Evolutionary conservation across 1,284 basidiomycete species (phyloP), one percentile per base, ranked within the genome.

Genomic region (Ustilago xerochloae): DNA sequence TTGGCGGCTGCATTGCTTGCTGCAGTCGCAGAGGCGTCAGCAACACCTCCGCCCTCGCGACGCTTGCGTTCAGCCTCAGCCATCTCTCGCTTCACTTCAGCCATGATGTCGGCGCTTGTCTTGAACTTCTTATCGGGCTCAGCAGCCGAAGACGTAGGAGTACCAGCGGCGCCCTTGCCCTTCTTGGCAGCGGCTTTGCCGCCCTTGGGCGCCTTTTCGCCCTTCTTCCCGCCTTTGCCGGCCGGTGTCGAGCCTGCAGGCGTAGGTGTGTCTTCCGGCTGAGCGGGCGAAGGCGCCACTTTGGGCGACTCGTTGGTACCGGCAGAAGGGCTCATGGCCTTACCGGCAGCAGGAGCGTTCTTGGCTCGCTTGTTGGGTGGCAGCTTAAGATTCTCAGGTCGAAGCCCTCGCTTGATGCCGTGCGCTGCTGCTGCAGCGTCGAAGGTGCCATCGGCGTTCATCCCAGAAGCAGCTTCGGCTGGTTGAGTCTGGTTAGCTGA

Each of bases 101-200:
- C 79, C 77, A 82, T 78, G 57, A 82, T 82, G 46, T 80, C 78
- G 35, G 76, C 76, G 43, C 77, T 77, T 33, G 78, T 78, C 65
- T 78, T 78, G 64, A 68, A 66, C 65, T 70, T 78, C 63, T 57
- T 67, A 51, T 67, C 69, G 16, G 75, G 62, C 46, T 63, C 64
- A 20, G 74, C 62, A 7, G 75, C 65, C n/a, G 72, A 69, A 15
- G 63, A 62, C 4, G 71, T 67, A 3, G 75, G 63, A 16, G 77
- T 77, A 30, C 66, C 60, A 4, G 63, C 51, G 5, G 74, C 63
- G 12, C 63, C 62, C n/a, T 72, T 72, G 58, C 64, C 68, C 53
- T 77, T 77, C 65, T 74, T 79, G 49, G 43, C 71, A 8, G 58
- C 63, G 20, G 55, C 30, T 50, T 74, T 60, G 48, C 30, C 50